Evolutionary conservation across 75 land plant genomes (phyloP), one percentile per base, ranked within the genome.

Genomic region (Pseudotsuga menziesii): DNA sequence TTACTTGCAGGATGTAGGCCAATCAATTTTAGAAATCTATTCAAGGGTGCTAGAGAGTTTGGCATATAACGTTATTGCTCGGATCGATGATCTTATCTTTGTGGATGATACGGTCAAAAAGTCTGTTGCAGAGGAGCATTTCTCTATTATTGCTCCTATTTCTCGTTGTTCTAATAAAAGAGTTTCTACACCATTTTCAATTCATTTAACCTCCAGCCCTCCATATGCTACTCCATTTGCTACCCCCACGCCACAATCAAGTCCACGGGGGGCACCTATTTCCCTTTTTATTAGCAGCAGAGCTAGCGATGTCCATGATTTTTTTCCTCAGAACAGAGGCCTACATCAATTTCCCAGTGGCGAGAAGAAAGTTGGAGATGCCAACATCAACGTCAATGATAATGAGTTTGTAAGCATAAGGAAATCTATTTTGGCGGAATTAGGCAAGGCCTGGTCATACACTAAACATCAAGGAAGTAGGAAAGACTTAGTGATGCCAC

Each of bases 1-100:
- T n/a, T n/a, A n/a, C n/a, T n/a, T n/a, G n/a, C n/a, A n/a, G n/a
- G n/a, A n/a, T n/a, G 94, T 96, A 7, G 99, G 97, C 7, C 93
- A 94, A 56, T 85, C 94, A 27, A 92, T 96, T 25, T 86, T 94
- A 57, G 99, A 96, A 75, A 96, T 94, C 79, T 96, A 96, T 77
- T 96, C 99, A 67, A 87, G 99, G 85, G 94, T 94, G 58, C 71
- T 94, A 78, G 97, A 96, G 83, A 94, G 94, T 69, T 81, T 96
- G 82, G 97, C 99, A 4, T 96, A 85, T 77, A 96, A 91, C 78
- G 86, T 96, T 19, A 85, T 92, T 63, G 90, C 94, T 20, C 85
- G 94, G 76, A 84, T 91, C 15, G 89, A 93, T 72, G 96, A 93
- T 83, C 77, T 96, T 6, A 81, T 96, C 23, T 80, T 61, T 64